Conservation (phyloP, 148 eudicot genomes). For the Limonium bicolor region DNA sequence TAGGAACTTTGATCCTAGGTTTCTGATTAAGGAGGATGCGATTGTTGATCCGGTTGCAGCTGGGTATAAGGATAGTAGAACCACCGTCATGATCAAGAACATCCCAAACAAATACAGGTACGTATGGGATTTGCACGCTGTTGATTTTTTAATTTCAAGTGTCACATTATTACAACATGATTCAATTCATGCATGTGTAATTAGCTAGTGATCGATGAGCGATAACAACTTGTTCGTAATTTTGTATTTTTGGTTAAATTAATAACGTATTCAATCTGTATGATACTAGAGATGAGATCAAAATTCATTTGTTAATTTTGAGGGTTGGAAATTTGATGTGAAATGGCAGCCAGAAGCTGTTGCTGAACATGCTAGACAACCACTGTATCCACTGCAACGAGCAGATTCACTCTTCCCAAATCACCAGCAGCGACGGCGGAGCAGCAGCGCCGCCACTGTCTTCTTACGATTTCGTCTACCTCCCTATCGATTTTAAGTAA, state of each 20-base stretch:
- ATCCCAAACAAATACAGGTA: slow-evolving; percentile 97
- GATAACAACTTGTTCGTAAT: no score
- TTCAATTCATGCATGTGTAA: no score
- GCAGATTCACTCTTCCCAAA: slow-evolving; percentile 33
- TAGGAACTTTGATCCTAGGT: slow-evolving; percentile 49
- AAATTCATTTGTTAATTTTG: background rate
- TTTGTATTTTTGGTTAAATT: no score
- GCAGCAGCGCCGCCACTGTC: slow-evolving; percentile 45
- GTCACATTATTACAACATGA: no score
- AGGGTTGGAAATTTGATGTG: background rate
- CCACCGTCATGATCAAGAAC: slow-evolving; percentile 96
- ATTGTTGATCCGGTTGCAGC: slow-evolving; percentile 16
- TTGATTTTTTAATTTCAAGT: no score
- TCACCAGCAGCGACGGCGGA: slow-evolving; percentile 7
- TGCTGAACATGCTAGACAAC: slow-evolving; percentile 94
- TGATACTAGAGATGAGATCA: no score
- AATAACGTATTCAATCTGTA: no score
- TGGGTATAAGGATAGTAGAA: slow-evolving; percentile 41
- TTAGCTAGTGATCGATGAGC: no score
- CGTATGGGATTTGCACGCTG: no score
- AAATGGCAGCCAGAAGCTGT: slow-evolving; percentile 64
- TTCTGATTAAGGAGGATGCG: slow-evolving; percentile 60
- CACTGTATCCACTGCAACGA: slow-evolving; percentile 98
- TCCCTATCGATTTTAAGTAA: slow-evolving; percentile 83
- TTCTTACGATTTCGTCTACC: slow-evolving; percentile 85